Base-by-base conservation (phyloP, 352 stramenopile species). In the Pythium folliculosum region DNA sequence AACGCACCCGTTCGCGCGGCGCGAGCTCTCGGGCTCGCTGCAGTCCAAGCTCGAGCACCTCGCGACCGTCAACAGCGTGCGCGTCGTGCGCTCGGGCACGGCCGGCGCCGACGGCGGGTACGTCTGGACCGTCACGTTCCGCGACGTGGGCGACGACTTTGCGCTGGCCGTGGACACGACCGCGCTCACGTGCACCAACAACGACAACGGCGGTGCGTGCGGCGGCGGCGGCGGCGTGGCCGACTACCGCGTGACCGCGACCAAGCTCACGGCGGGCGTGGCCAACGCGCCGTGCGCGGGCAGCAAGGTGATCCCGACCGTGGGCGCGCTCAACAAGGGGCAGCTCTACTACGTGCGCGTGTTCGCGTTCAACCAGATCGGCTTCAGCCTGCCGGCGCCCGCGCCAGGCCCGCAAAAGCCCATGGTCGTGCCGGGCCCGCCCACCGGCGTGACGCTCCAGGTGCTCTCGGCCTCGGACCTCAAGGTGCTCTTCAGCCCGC, bases 281-380 rank as follows among this genome's bases (percentile, higher is more conserved):
- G 85, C 70, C 22, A 96, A 95, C 60, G 60, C 75, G 0, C 48
- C 67, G 14, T 98, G 95, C 69, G 88, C 73, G 10, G 92, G 93
- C 14, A 82, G 73, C 12, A 80, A 95, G 37, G 74, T 97, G 5
- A 80, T 98, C 23, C 95, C 86, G 3, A 67, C 70, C 0, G 66
- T 67, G 1, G 80, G 76, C 8, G 84, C 78, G 12, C 77, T 99
- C 8, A 88, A 89, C 56, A 88, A 97, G 59, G 96, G 96, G 0
- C 77, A 97, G 56, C 71, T 91, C n/a, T 98, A 99, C 76, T 95
- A 97, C 67, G 91, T 92, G 22, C 91, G 95, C 8, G 93, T 99
- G 22, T 97, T 92, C 38, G 92, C 96, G 9, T 98, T 98, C 77
- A 99, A 99, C 80, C 81, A 87, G 38, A 65, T 97, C n/a, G 96